A percentile compares a stretch with the other conserved stretches of the same genome.
Evolutionary conservation across 805 yeast species (phyloP).

Genomic region (Candida xiaguanensis): DNA sequence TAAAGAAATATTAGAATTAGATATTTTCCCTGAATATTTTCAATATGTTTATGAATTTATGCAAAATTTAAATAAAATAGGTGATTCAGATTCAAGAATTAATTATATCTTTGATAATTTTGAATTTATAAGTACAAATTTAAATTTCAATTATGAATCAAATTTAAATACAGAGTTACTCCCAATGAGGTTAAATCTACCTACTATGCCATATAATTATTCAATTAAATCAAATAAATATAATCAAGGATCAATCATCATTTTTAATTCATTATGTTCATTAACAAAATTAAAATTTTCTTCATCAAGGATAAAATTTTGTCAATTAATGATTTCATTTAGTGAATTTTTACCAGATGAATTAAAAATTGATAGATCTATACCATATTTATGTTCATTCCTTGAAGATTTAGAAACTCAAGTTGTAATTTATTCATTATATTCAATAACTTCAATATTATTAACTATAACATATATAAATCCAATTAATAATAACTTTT

Average conservation of each 20-base stretch:
- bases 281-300: conserved; percentile 60
- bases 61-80: conserved; percentile 24
- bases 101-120: conserved; percentile 57
- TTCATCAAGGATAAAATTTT: conserved; percentile 58
- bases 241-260: conserved; percentile 45
- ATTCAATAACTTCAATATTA: conserved; percentile 64
- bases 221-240: conserved; percentile 8
- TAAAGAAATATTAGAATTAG: conserved; percentile 48
- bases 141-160: conserved; percentile 19
- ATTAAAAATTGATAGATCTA: conserved; percentile 75
- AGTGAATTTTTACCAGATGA: conserved; percentile 79
- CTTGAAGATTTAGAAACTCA: conserved; percentile 57
- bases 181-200: conserved; percentile 38
- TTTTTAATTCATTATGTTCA: conserved; percentile 57
- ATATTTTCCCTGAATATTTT: conserved; percentile 64
- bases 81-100: conserved; percentile 44
- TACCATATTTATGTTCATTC: conserved; percentile 75
- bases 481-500: conserved; percentile 71
- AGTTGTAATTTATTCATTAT: conserved; percentile 66
- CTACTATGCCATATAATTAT: conserved; percentile 48
- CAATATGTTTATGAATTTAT: conserved; percentile 69
- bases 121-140: conserved; percentile 35
- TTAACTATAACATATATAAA: conserved; percentile 60
- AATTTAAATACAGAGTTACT: background rate
- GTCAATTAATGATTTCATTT: conserved; percentile 72